Conservation (phyloP, 768 basidiomycete genomes). For the Paxillus ammoniavirescens region DNA sequence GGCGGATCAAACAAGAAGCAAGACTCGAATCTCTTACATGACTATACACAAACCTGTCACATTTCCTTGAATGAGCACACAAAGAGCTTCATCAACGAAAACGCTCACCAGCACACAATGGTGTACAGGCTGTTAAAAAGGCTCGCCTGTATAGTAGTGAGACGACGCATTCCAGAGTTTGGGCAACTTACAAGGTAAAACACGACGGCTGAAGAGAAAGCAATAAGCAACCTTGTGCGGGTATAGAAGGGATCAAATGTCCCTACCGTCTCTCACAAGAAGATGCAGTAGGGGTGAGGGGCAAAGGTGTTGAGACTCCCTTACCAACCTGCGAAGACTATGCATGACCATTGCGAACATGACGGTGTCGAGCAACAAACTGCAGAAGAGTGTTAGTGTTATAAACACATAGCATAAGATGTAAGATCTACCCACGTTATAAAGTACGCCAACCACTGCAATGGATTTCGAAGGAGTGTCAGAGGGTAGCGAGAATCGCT, state of each 20-base stretch:
- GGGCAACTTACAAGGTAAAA: conserved; percentile 5
- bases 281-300: conserved; percentile 5
- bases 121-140: conserved; percentile 2
- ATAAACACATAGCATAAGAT: background rate
- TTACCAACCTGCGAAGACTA: conserved; percentile 8
- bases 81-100: background rate
- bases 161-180: background rate
- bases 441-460: no score
- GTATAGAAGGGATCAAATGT: background rate
- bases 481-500: background rate
- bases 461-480: background rate
- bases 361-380: conserved; percentile 6
- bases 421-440: no score
- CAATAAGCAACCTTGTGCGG: background rate
- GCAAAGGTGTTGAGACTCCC: background rate
- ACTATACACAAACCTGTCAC: conserved; percentile 5
- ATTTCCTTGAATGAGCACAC: background rate
- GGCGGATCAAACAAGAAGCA: background rate
- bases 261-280: conserved; percentile 16
- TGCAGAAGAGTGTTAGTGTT: background rate
- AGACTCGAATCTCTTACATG: background rate
- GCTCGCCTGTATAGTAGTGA: background rate
- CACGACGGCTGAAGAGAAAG: conserved; percentile 1
- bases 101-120: conserved; percentile 14
- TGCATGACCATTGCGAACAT: conserved; percentile 3